A percentile compares a stretch with the other conserved stretches of the same genome.
Conservation (phyloP, 1,284 basidiomycete genomes). For the Meripilus lineatus region DNA sequence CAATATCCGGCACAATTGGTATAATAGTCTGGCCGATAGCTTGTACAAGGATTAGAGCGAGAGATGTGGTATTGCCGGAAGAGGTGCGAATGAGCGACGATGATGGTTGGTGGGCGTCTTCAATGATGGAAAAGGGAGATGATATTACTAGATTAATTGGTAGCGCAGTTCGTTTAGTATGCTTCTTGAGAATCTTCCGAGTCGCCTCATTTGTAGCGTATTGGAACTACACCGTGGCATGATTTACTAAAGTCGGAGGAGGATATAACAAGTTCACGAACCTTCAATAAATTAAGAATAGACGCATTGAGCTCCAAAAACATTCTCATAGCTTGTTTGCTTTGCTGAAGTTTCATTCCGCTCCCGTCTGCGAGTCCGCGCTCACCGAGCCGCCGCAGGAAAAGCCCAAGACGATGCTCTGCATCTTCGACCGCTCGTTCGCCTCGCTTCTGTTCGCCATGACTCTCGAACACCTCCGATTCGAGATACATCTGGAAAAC, state of each 20-base stretch:
- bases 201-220: slow-evolving; percentile 86
- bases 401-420: slow-evolving; percentile 67
- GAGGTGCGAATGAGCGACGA: slow-evolving; percentile 9
- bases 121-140: slow-evolving; percentile 18
- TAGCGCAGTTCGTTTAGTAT: slow-evolving; percentile 81
- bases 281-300: slow-evolving; percentile 84
- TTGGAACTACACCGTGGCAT: slow-evolving; percentile 52
- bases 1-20: slow-evolving; percentile 79
- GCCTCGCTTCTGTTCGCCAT: slow-evolving; percentile 69
- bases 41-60: slow-evolving; percentile 81
- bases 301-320: slow-evolving; percentile 83
- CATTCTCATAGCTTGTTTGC: slow-evolving; percentile 63
- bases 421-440: slow-evolving; percentile 73
- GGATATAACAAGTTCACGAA: slow-evolving; percentile 20
- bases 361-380: slow-evolving; percentile 53
- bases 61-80: slow-evolving; percentile 34
- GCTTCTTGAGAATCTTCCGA: slow-evolving; percentile 92
- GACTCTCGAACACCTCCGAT: slow-evolving; percentile 81
- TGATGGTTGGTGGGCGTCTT: slow-evolving; percentile 8
- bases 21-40: slow-evolving; percentile 83
- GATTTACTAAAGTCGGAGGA: background rate
- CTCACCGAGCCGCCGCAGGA: slow-evolving; percentile 64
- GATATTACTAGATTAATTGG: slow-evolving; percentile 37
- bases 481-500: slow-evolving; percentile 90
- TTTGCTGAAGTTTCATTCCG: slow-evolving; percentile 61